A percentile compares a stretch with the other conserved stretches of the same genome.
phyloP scores from a whole-genome alignment of 2,329 filamentous ascomycete genomes.

The Botrytis hyacinthi region DNA sequence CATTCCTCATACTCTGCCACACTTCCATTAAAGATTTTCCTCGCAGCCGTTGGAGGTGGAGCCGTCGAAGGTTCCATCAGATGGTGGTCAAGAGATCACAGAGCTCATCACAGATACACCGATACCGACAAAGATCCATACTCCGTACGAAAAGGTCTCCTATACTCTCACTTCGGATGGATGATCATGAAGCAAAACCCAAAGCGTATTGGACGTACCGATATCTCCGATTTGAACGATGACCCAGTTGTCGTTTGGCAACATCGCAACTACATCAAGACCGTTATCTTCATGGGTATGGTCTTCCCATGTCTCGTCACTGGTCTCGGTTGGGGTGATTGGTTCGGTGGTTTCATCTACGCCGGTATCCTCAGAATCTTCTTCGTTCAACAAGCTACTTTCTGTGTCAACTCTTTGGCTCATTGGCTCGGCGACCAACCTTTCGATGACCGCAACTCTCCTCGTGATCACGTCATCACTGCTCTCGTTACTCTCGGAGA shows the following conservation, averaged over 20 bases:
- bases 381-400: conserved; percentile 88
- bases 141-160: conserved; percentile 81
- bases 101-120: conserved; percentile 87
- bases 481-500: conserved; percentile 82
- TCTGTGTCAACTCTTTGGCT: conserved; percentile 88
- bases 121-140: conserved; percentile 92
- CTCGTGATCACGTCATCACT: conserved; percentile 83
- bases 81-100: conserved; percentile 87
- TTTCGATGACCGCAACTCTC: conserved; percentile 89
- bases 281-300: conserved; percentile 73
- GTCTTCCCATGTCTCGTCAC: conserved; percentile 72
- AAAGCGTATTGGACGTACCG: conserved; percentile 81
- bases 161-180: conserved; percentile 85
- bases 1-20: conserved; percentile 80
- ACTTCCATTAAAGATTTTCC: conserved; percentile 74
- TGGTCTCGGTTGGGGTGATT: conserved; percentile 79
- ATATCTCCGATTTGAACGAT: conserved; percentile 85
- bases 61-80: conserved; percentile 82
- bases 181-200: conserved; percentile 94
- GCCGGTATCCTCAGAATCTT: conserved; percentile 82
- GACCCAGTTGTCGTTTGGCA: conserved; percentile 84
- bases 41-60: conserved; percentile 77
- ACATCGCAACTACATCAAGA: conserved; percentile 82
- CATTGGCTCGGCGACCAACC: conserved; percentile 92
- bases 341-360: conserved; percentile 78